A percentile compares a stretch with the other conserved stretches of the same genome.
Conservation (phyloP, 73 alveolate species). For the Tetrahymena borealis region DNA sequence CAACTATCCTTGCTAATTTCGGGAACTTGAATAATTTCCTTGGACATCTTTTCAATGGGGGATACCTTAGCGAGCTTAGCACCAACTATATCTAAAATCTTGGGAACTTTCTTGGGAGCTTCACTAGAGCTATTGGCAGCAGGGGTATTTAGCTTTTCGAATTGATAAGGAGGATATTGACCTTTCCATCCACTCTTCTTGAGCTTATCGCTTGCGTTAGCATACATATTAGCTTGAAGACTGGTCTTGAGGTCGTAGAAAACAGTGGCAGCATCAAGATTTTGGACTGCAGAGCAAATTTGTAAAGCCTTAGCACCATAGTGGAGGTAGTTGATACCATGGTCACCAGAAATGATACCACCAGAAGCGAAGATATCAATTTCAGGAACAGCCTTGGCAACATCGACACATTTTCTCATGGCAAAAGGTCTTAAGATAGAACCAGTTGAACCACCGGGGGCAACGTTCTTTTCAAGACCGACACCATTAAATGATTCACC, state of each 20-base stretch:
- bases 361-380: constrained; percentile 47
- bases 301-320: constrained; percentile 51
- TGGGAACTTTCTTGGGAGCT: not conserved
- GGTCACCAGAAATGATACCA: constrained; percentile 52
- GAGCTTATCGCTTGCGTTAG: constrained; percentile 9
- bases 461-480: constrained; percentile 28
- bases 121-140: not conserved
- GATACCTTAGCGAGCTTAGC: constrained; percentile 42
- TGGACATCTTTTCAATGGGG: constrained; percentile 44
- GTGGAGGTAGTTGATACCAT: constrained; percentile 39
- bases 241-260: constrained; percentile 48
- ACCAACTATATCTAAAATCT: constrained; percentile 30
- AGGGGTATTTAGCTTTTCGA: constrained; percentile 1
- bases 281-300: constrained; percentile 55
- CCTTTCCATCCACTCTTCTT: constrained; percentile 54
- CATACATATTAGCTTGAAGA: constrained; percentile 41
- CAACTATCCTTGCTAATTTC: constrained; percentile 46
- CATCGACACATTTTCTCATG: constrained; percentile 50
- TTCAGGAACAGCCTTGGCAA: constrained; percentile 50
- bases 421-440: constrained; percentile 53
- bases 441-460: constrained; percentile 59
- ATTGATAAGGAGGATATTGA: constrained; percentile 28
- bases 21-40: constrained; percentile 29
- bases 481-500: constrained; percentile 48
- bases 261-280: constrained; percentile 49